Evolutionary conservation across 192 early-diverging fungal genomes (phyloP).

Genomic region (Rhizophagus clarus): DNA sequence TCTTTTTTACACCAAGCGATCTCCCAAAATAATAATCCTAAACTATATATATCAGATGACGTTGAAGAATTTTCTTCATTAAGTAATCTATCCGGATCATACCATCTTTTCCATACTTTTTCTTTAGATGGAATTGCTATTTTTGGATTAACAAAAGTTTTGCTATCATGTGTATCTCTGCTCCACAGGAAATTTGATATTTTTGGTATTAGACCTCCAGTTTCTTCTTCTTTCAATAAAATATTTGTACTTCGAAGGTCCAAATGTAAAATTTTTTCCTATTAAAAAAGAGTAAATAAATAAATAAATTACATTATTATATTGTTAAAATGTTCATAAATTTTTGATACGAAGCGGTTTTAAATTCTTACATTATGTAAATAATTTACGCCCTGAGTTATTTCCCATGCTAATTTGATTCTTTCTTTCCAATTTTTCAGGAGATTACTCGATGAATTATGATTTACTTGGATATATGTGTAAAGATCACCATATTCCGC

Average conservation of each 20-base stretch:
- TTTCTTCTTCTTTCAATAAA: background rate
- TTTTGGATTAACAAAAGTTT: background rate
- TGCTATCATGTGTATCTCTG: background rate
- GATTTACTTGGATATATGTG: background rate
- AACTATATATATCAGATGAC: background rate
- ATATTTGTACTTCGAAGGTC: background rate
- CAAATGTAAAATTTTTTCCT: background rate
- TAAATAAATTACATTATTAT: too few species aligned
- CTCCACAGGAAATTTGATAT: background rate
- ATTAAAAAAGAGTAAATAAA: background rate
- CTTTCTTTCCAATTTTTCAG: background rate
- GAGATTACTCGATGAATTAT: background rate
- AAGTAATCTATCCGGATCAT: background rate
- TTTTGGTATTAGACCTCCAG: background rate
- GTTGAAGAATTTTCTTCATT: background rate
- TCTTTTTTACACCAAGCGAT: background rate
- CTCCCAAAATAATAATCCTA: background rate
- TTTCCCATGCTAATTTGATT: background rate
- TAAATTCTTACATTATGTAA: background rate
- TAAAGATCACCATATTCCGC: background rate
- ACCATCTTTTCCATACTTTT: background rate
- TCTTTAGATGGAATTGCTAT: background rate
- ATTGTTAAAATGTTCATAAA: too few species aligned
- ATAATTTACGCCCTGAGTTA: background rate
- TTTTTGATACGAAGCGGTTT: too few species aligned